Base-by-base conservation (phyloP, 768 basidiomycete genomes). In the Hydnomerulius pinastri region DNA sequence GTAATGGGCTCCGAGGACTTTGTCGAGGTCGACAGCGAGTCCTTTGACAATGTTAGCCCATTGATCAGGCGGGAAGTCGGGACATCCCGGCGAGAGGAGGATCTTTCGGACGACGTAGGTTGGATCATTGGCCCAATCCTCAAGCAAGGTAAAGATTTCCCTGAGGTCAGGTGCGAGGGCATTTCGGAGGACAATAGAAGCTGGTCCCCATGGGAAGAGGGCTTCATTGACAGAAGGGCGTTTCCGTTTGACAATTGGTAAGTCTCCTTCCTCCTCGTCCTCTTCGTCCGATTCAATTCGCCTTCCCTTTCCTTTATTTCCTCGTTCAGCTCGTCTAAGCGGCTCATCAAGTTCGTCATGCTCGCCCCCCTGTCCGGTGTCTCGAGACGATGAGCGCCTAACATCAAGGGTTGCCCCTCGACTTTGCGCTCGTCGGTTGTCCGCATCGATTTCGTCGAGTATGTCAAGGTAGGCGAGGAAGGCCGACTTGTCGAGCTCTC, bases 41-140 rank as follows among this genome's bases (percentile, higher is more conserved):
- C 53, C 50, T 1, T 36, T 46, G 10, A 57, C 13, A 6, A 60
- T 12, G 9, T 58, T 55, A 1, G 41, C 20, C 56, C 56, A 60
- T 15, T 60, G 53, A 2, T 43, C 24, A 0, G 43, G 35, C 0
- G 47, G 58, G 9, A 59, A 59, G 0, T 44, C 42, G 0, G 47
- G 58, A 6, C 46, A 53, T n/a, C 46, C 50, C 0, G 46, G 46
- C 0, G 40, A 28, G 0, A 53, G 43, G 0, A 57, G 4, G 9
- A 59, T 44, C 6, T 53, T 24, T 0, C 17, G 11, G 2, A 45
- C 15, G 1, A 59, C 17, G 1, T 9, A 36, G 2, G 30, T 57
- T 0, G 55, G 50, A 4, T 57, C 46, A 0, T 6, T 4, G 0
- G 46, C 8, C 28, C 53, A 55, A 2, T 57, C 21, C 0, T 56